Conservation (phyloP, 2,329 filamentous ascomycete species). For the Curvularia sp. region DNA sequence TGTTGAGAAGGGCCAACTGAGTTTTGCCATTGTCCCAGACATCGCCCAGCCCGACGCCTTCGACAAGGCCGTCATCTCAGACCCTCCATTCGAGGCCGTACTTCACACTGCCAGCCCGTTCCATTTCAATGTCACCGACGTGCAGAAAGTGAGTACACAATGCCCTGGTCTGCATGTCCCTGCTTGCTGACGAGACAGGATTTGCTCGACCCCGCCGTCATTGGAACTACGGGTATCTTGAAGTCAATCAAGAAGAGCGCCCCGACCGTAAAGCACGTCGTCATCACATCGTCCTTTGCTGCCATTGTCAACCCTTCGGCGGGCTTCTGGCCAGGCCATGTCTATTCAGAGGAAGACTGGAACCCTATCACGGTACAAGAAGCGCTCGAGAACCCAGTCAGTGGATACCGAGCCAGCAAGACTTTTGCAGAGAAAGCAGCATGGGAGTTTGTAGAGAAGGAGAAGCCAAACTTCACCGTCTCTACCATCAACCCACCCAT, state of each 20-base stretch:
- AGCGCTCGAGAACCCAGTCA: conserved; percentile 52
- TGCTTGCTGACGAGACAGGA: conserved; percentile 39
- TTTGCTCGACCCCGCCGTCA: conserved; percentile 66
- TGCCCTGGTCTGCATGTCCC: accelerated
- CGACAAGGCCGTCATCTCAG: conserved; percentile 63
- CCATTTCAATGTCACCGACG: conserved; percentile 74
- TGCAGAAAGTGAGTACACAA: conserved; percentile 62
- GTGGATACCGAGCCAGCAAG: conserved; percentile 64
- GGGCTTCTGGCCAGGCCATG: conserved; percentile 57
- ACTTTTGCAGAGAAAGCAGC: conserved; percentile 66
- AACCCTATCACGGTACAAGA: conserved; percentile 63
- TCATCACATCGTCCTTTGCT: conserved; percentile 74
- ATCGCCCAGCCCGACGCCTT: conserved; percentile 75
- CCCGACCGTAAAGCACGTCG: conserved; percentile 74
- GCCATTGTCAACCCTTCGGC: conserved; percentile 66
- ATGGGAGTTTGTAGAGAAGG: conserved; percentile 61
- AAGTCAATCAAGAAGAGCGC: conserved; percentile 59
- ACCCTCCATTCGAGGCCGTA: conserved; percentile 73
- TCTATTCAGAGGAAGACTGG: conserved; percentile 64
- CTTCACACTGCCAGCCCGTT: conserved; percentile 64
- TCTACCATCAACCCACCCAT: conserved; percentile 60
- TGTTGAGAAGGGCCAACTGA: conserved; percentile 63
- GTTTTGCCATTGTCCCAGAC: conserved; percentile 73
- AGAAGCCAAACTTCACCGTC: conserved; percentile 59
- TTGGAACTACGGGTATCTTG: conserved; percentile 68